Conservation (phyloP, 2,329 filamentous ascomycete genomes). For the Xylaria sp. region DNA sequence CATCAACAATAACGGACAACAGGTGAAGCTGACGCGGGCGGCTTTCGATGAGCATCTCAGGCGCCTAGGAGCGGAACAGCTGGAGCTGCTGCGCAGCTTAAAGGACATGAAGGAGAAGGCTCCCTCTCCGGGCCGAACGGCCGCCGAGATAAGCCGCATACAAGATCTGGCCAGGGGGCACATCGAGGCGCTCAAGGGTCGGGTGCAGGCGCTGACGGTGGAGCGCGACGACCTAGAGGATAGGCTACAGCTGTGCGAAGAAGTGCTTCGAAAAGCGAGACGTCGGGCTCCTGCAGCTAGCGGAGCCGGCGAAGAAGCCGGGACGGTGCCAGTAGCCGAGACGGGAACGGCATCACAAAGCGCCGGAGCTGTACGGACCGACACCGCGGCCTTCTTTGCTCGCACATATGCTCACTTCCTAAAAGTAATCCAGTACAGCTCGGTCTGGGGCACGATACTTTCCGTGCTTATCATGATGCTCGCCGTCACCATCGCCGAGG, state of each 20-base stretch:
- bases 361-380: background rate
- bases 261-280: background rate
- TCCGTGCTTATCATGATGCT: conserved; percentile 26
- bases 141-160: background rate
- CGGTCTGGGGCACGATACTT: conserved; percentile 15
- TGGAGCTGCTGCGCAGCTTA: background rate
- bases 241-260: background rate
- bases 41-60: conserved; percentile 23
- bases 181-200: background rate
- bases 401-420: background rate
- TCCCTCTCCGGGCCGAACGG: background rate
- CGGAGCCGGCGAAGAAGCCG: background rate
- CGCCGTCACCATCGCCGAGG: conserved; percentile 33
- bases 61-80: background rate
- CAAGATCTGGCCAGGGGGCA: background rate
- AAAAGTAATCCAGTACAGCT: background rate
- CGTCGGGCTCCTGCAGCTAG: background rate
- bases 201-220: background rate
- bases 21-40: conserved; percentile 2
- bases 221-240: conserved; percentile 25
- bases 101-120: background rate
- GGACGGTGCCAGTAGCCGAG: background rate
- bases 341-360: background rate
- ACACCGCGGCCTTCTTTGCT: background rate
- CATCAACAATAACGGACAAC: conserved; percentile 16